These are phyloP conservation scores for Musa itinerans DNA, from an alignment of 176 grass and related monocot species.

Conservation along the genomic window DNA sequence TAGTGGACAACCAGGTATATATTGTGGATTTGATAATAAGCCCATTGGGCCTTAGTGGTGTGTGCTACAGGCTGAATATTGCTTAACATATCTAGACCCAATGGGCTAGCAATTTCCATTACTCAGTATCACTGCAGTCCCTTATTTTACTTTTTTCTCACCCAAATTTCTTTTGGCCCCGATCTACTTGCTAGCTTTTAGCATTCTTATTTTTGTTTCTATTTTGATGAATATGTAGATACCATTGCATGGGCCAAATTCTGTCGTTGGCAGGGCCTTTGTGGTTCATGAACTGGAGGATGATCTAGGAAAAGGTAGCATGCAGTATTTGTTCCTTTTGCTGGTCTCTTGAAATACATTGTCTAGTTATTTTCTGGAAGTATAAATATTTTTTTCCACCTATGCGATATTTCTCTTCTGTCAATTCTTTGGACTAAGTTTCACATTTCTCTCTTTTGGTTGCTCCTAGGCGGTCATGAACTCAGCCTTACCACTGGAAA, in stretches of 20 bases:
- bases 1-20: conserved; percentile 71
- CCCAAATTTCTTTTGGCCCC: too few relatives aligned
- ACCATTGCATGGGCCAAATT: conserved; percentile 66
- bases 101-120: background rate
- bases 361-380: conserved; percentile 4
- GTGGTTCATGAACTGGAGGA: conserved; percentile 98
- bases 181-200: background rate
- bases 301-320: conserved; percentile 90
- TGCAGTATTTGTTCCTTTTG: background rate
- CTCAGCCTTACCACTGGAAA: conserved; percentile 93
- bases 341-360: background rate
- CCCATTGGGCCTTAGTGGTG: background rate
- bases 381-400: background rate
- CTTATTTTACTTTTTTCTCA: background rate
- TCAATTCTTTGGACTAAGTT: background rate
- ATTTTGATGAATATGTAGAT: conserved; percentile 47
- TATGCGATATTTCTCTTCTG: background rate
- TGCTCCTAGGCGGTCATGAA: conserved; percentile 70
- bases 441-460: conserved; percentile 7
- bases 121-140: background rate
- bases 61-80: background rate
- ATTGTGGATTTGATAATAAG: background rate
- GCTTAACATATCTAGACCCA: background rate
- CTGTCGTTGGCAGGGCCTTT: conserved; percentile 88
- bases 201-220: background rate